Evolutionary conservation across 2,329 filamentous ascomycete species (phyloP).

Genomic region (Pyrenophora teres): DNA sequence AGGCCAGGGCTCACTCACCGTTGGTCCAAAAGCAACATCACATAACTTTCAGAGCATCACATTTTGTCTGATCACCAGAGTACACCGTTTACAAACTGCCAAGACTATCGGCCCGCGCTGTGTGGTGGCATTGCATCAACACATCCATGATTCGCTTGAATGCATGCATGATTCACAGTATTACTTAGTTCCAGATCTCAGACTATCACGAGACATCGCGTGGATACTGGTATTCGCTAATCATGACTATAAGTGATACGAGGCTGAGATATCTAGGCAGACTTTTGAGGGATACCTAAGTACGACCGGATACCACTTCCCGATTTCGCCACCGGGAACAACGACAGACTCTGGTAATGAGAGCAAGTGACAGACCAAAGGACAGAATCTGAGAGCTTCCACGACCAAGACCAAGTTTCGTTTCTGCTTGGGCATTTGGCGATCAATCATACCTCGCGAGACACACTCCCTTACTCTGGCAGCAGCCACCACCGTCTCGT

Average conservation of each 20-base stretch:
- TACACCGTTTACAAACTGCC: conserved; percentile 6
- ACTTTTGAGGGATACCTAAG: conserved; percentile 7
- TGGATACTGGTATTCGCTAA: too few species aligned
- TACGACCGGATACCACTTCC: not conserved
- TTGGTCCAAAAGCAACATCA: too few species aligned
- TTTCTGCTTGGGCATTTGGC: too few species aligned
- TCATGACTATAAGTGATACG: not conserved
- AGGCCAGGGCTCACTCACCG: too few species aligned
- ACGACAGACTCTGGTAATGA: not conserved
- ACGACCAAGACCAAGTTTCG: not conserved
- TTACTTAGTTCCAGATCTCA: conserved; percentile 7
- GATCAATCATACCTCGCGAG: too few species aligned
- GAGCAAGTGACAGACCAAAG: not conserved
- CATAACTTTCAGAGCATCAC: not conserved
- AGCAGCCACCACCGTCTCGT: not conserved
- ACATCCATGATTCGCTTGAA: conserved; percentile 13
- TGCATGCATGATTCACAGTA: not conserved
- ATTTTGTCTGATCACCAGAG: conserved; percentile 1
- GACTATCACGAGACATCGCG: conserved; percentile 12
- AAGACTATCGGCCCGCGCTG: conserved; percentile 15
- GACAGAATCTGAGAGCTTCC: not conserved
- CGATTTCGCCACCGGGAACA: not conserved
- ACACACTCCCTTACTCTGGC: not conserved
- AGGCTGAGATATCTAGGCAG: not conserved
- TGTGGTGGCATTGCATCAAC: not conserved